Evolutionary conservation across 805 yeast genomes (phyloP), one percentile per base, ranked within the genome.

Genomic region (Scheffersomyces lignosus): DNA sequence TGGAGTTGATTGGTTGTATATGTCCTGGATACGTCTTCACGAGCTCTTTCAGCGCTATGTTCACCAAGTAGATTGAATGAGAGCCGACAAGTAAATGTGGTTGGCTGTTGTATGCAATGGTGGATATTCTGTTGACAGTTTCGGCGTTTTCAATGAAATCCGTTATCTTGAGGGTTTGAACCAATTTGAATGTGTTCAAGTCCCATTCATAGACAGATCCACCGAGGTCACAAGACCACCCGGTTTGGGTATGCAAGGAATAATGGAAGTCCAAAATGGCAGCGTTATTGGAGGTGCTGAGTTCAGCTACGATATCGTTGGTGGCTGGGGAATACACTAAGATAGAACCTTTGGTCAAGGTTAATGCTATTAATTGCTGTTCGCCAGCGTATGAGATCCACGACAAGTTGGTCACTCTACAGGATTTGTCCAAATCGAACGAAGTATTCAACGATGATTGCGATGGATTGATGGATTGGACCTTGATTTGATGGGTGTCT

Each of bases 11-110:
- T 3, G 88, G 82, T 14, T 85, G 74, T 20, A 86, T 77, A 54
- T 87, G 95, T 18, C 91, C 95, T 2, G 95, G 88, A 54, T 77
- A 80, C 1, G 80, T 71, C 47, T 66, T 69, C 13, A 73, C 59
- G 2, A 78, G 60, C 35, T 62, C 60, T 27, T 52, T 55, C 41
- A 67, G 18, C 43, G 54, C 38, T 4, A 60, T 48, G 49, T 79
- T 78, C 16, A 80, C 59, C 37, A 85, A 57, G 44, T 73, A 73
- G 4, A 86, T 71, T 26, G 81, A 73, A 47, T 87, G 87, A 2
- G 91, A 81, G 2, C 86, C 88, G 10, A 79, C 62, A 38, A 84
- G 67, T 23, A 83, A 51, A 49, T 75, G 77, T 12, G 71, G 66
- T 42, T 54, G 47, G 18, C 55, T 53, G 20, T 62, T 47, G 41